Percentiles rank a stretch among this genome's conserved stretches.
Evolutionary conservation across 2,329 filamentous ascomycete species (phyloP).

Genomic region (Fusarium sp.): DNA sequence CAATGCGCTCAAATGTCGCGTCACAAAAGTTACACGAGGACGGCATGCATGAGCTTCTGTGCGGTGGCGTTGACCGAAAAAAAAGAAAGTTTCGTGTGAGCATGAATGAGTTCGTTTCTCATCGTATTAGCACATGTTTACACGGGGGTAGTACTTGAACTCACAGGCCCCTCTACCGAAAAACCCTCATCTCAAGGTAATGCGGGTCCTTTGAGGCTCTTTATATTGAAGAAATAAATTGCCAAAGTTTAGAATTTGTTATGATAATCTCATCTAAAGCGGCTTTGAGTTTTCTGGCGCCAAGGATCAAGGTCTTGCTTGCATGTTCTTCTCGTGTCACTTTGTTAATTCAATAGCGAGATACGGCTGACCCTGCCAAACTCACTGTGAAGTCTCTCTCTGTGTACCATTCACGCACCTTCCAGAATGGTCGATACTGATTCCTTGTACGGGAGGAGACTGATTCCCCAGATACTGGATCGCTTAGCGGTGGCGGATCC

Average conservation of each 20-base stretch:
- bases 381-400: too few species aligned
- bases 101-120: constrained; percentile 3
- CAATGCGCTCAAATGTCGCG: constrained; percentile 1
- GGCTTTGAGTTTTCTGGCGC: neutral
- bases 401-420: too few species aligned
- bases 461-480: neutral
- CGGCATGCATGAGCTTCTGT: too few species aligned
- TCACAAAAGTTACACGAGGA: neutral
- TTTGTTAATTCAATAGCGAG: neutral
- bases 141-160: too few species aligned
- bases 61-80: neutral
- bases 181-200: neutral
- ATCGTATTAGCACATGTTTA: neutral
- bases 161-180: too few species aligned
- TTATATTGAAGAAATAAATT: neutral
- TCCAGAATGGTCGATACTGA: neutral
- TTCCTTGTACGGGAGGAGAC: neutral
- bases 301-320: neutral
- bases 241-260: neutral
- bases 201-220: too few species aligned
- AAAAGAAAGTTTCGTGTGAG: neutral
- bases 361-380: too few species aligned
- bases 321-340: neutral
- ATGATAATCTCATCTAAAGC: neutral
- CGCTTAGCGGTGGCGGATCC: neutral